Evolutionary conservation across 331 rosid species (phyloP), one percentile per base, ranked within the genome.

Genomic region (Acacia pycnantha): DNA sequence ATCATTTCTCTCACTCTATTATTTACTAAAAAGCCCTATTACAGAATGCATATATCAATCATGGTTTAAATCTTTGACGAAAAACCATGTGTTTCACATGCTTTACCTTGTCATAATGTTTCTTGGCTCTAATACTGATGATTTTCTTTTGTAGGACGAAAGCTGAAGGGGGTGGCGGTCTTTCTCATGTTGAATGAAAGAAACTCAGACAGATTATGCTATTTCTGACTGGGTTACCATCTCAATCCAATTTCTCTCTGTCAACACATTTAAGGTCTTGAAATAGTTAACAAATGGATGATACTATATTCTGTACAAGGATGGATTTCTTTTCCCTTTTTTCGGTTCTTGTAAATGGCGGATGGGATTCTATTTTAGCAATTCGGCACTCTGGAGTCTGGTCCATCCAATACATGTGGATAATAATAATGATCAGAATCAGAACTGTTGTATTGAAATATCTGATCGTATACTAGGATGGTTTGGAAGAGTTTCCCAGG

Each of bases 141-240:
- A 26, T 73, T 72, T 79, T 61, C 70, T 46, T 73, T 81, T 81
- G 77, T 79, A 95, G 99, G 92, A 90, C 99, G 11, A 88, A 43
- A 65, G 94, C 98, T 43, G 98, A 93, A 84, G 86, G 90, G 54
- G 89, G 98, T 11, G 92, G 95, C 1, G 97, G 99, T 48, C 83
- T 93, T 78, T 96, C 99, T 0, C 97, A 88, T 29, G 89, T 96
- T 21, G 99, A 82, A 89, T 91, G 93, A 95, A 74, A 54, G 41
- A 47, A 59, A 22, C 24, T 14, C 48, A 22, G 61, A 53, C 24
- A 43, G 46, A 43, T 10, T 43, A 43, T 84, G 48, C 33, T 81
- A 46, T 53, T 56, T 67, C 71, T 74, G 33, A 78, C 78, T n/a
- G 44, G 64, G 59, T 67, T 77, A 53, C 82, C 74, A 44, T 44